Conservation (phyloP, 257 asterid genomes). For the Thymus quinquecostatus region DNA sequence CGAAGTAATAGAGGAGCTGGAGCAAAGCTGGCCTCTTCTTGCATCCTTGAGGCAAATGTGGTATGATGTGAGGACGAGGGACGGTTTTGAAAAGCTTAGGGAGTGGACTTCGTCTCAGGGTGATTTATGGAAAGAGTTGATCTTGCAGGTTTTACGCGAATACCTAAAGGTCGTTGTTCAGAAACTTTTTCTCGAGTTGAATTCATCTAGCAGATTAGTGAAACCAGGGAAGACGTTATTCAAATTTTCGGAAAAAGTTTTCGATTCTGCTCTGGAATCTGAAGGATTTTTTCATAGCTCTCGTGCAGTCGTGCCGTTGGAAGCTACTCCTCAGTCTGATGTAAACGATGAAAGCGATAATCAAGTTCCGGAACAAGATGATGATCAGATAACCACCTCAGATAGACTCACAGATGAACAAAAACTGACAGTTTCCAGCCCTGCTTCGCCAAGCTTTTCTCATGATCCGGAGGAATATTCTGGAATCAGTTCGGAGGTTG, state of each 20-base stretch:
- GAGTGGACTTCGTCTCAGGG: conserved; percentile 64
- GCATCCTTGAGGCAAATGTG: conserved; percentile 85
- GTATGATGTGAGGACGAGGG: conserved; percentile 69
- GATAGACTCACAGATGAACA: conserved; percentile 31
- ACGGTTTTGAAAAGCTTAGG: conserved; percentile 43
- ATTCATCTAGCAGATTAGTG: conserved; percentile 37
- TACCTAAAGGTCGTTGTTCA: conserved; percentile 46
- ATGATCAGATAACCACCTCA: conserved; percentile 25
- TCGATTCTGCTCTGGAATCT: conserved; percentile 34
- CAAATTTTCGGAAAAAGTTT: conserved; percentile 41
- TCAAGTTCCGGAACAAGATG: conserved; percentile 28
- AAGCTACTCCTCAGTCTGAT: conserved; percentile 36
- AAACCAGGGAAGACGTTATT: conserved; percentile 39
- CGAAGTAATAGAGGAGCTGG: conserved; percentile 60
- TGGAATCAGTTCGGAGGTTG: conserved; percentile 31
- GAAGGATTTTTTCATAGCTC: conserved; percentile 36
- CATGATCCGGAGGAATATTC: conserved; percentile 33
- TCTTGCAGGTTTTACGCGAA: conserved; percentile 51
- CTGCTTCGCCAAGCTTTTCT: conserved; percentile 32
- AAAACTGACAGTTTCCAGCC: conserved; percentile 29
- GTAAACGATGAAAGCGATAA: conserved; percentile 23
- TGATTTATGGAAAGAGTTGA: conserved; percentile 58
- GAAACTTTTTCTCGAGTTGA: conserved; percentile 44
- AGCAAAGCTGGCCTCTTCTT: conserved; percentile 52
- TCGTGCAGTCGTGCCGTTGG: conserved; percentile 44